Percentiles rank a stretch among this genome's conserved stretches.
phyloP scores from a whole-genome alignment of 2,329 filamentous ascomycete species.

The Aspergillus sp. region DNA sequence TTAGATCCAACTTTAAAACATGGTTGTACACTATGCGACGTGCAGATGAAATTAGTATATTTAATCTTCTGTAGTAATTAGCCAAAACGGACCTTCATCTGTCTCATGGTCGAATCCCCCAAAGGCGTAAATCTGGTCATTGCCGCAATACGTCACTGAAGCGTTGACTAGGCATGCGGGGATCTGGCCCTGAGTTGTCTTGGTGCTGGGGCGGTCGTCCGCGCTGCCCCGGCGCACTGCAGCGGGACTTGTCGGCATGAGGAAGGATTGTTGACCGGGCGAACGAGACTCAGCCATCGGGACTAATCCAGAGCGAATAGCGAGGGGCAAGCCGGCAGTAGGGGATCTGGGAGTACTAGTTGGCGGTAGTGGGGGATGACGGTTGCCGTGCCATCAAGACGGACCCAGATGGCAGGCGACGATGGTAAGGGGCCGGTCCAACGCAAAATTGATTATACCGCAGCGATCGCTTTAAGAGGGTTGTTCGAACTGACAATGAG shows the following conservation, averaged over 20 bases:
- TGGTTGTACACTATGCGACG: conserved; percentile 73
- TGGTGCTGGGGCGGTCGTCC: conserved; percentile 81
- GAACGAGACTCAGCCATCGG: conserved; percentile 14
- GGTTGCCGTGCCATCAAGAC: conserved; percentile 26
- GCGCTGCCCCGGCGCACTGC: conserved; percentile 53
- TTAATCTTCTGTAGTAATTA: no score
- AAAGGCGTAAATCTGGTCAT: conserved; percentile 96
- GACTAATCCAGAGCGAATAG: conserved; percentile 14
- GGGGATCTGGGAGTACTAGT: conserved; percentile 10
- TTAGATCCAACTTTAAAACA: conserved; percentile 78
- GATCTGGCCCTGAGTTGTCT: conserved; percentile 65
- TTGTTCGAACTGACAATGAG: no score
- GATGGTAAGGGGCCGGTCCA: neutral
- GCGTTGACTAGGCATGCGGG: conserved; percentile 96
- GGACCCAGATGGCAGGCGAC: conserved; percentile 34
- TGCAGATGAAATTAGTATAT: no score
- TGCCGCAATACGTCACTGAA: conserved; percentile 96
- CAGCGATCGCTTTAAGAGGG: no score
- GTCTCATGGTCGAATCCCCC: conserved; percentile 98
- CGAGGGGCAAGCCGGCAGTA: conserved; percentile 14
- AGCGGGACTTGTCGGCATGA: conserved; percentile 79
- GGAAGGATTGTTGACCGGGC: conserved; percentile 58
- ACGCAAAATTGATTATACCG: no score
- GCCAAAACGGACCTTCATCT: conserved; percentile 58
- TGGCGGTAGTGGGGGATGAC: conserved; percentile 6